These are phyloP conservation scores for Parasitella parasitica DNA, from an alignment of 371 early-diverging fungal genomes.

Conservation along the genomic window DNA sequence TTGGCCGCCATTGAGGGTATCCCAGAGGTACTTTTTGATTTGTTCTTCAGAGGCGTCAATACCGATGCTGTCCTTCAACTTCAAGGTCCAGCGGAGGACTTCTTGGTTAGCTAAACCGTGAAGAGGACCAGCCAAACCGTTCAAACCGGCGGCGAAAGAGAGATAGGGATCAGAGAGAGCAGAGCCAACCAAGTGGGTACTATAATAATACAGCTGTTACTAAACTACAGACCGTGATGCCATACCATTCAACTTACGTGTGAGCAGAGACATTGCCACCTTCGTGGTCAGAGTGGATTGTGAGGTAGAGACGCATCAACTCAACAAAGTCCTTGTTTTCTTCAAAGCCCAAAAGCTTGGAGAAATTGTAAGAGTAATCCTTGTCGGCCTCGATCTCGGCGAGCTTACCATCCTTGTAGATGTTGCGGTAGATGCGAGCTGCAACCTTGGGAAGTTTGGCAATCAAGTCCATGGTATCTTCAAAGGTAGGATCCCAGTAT, in stretches of 20 bases:
- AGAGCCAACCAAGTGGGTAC: constrained; percentile 93
- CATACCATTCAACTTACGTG: constrained; percentile 55
- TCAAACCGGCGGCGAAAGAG: constrained; percentile 95
- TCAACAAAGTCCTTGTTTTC: constrained; percentile 90
- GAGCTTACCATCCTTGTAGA: constrained; percentile 96
- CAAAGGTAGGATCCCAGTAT: constrained; percentile 97
- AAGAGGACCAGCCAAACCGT: constrained; percentile 98
- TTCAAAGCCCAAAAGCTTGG: constrained; percentile 89
- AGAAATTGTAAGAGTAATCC: constrained; percentile 96
- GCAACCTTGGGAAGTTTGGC: constrained; percentile 97
- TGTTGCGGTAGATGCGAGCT: constrained; percentile 97
- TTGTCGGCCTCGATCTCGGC: constrained; percentile 77
- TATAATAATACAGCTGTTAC: constrained; percentile 15
- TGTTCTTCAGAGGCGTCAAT: constrained; percentile 86
- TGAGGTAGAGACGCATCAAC: constrained; percentile 97
- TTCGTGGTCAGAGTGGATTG: constrained; percentile 99
- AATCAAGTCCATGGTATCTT: constrained; percentile 97
- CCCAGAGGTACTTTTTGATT: constrained; percentile 96
- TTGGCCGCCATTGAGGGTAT: constrained; percentile 92
- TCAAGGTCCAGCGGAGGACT: constrained; percentile 95
- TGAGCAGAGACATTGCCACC: constrained; percentile 98
- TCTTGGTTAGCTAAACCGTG: constrained; percentile 99
- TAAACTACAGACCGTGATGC: too few relatives aligned
- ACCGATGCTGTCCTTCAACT: constrained; percentile 89
- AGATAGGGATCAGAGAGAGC: constrained; percentile 98